These are phyloP conservation scores for Phytophthora litchii DNA, from an alignment of 352 stramenopile species.

Conservation along the genomic window DNA sequence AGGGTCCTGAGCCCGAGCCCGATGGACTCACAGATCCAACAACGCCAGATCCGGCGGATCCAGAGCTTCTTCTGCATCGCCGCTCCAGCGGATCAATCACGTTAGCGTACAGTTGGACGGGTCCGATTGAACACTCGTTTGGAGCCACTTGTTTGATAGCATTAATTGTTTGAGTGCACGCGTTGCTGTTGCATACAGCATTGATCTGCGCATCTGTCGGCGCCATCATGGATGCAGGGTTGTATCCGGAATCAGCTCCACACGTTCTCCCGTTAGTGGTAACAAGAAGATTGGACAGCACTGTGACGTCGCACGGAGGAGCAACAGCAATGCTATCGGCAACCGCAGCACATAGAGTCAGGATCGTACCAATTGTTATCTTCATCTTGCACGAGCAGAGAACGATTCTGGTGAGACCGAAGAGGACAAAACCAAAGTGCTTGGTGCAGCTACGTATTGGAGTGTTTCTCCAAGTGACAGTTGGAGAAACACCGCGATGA, in stretches of 20 bases:
- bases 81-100: conserved; percentile 30
- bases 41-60: conserved; percentile 1
- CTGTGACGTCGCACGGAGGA: conserved; percentile 31
- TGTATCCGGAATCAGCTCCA: conserved; percentile 38
- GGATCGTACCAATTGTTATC: neutral
- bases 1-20: conserved; percentile 13
- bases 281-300: conserved; percentile 32
- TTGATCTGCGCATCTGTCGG: conserved; percentile 32
- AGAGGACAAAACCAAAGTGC: conserved; percentile 27
- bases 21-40: conserved; percentile 12
- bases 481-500: conserved; percentile 24
- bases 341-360: conserved; percentile 16
- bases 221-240: conserved; percentile 30
- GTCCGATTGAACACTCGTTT: conserved; percentile 38
- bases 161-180: conserved; percentile 35
- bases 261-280: conserved; percentile 36
- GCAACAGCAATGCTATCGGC: conserved; percentile 5
- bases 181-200: conserved; percentile 37
- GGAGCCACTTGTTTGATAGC: conserved; percentile 32
- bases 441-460: neutral
- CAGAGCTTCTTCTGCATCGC: conserved; percentile 19
- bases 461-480: conserved; percentile 4
- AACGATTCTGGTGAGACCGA: neutral
- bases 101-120: conserved; percentile 30
- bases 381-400: conserved; percentile 21